Conservation (phyloP, 306 rosid species). For the Sindora glabra region DNA sequence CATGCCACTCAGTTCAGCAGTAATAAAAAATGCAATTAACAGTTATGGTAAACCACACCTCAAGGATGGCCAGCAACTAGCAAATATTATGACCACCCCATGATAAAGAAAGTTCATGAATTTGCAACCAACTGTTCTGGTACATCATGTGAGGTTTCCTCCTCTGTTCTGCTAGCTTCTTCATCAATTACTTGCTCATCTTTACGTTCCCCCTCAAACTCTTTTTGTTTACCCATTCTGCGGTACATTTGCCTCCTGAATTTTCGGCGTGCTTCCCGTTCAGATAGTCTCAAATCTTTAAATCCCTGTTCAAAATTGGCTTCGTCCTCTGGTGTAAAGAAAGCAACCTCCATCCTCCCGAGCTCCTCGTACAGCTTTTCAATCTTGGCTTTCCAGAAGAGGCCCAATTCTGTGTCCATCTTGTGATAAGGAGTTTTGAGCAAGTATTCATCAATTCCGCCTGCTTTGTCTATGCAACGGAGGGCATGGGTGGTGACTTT, state of each 20-base stretch:
- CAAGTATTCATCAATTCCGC: constrained; percentile 92
- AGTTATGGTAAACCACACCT: not conserved
- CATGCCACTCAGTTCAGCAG: too few relatives aligned
- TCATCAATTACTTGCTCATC: constrained; percentile 9
- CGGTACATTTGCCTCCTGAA: constrained; percentile 33
- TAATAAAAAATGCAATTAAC: too few relatives aligned
- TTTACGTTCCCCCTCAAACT: constrained; percentile 21
- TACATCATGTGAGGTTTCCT: constrained; percentile 4
- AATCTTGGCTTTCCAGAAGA: too few relatives aligned
- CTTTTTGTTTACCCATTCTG: constrained; percentile 10
- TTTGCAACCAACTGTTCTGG: constrained; percentile 21
- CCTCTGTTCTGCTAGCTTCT: not conserved
- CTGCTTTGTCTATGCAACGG: constrained; percentile 87
- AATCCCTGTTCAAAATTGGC: constrained; percentile 31
- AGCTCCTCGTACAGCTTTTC: constrained; percentile 37
- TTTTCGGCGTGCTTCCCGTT: constrained; percentile 31
- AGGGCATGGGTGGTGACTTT: constrained; percentile 92
- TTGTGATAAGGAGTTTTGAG: constrained; percentile 83
- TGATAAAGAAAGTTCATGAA: not conserved
- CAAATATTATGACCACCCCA: not conserved
- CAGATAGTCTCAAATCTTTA: constrained; percentile 18
- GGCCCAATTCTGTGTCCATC: too few relatives aligned
- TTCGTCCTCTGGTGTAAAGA: constrained; percentile 38
- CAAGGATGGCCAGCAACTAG: not conserved
- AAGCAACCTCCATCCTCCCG: constrained; percentile 32